These are phyloP conservation scores for sweet orange (Citrus sinensis) DNA, from an alignment of 345 rosid genomes.

Conservation along the genomic window DNA sequence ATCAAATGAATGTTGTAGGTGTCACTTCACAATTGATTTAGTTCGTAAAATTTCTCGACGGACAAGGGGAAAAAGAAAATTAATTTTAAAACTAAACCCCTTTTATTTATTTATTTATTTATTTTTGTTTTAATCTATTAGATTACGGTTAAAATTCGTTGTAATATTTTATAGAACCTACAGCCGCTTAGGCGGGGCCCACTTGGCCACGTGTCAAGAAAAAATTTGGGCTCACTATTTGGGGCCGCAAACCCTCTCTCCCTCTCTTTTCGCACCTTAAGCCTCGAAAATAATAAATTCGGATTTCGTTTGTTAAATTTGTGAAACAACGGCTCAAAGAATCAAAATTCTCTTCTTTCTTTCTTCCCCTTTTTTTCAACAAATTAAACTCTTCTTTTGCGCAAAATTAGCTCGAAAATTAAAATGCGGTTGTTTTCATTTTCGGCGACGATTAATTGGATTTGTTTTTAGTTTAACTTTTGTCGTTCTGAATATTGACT, in stretches of 20 bases:
- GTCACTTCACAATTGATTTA: too few species aligned
- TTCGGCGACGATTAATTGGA: neutral
- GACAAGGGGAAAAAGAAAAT: too few species aligned
- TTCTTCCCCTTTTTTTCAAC: neutral
- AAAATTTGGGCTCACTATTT: neutral
- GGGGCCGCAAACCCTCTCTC: neutral
- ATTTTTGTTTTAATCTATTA: too few species aligned
- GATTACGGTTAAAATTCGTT: too few species aligned
- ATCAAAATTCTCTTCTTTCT: neutral
- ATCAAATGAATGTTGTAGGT: too few species aligned
- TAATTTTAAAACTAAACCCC: too few species aligned
- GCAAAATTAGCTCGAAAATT: neutral
- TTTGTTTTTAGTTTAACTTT: constrained; percentile 11
- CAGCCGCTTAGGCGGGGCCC: neutral
- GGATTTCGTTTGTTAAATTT: neutral
- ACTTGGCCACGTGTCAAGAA: neutral
- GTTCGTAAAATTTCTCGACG: too few species aligned
- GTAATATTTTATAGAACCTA: too few species aligned
- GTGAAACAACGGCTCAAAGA: neutral
- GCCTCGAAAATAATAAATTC: neutral
- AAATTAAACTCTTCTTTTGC: neutral
- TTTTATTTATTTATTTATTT: too few species aligned
- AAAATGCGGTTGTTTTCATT: neutral
- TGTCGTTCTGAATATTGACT: constrained; percentile 12
- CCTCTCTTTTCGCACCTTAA: neutral